A percentile compares a stretch with the other conserved stretches of the same genome.
phyloP scores from a whole-genome alignment of 768 basidiomycete species.

The Pulveroboletus sp. region DNA sequence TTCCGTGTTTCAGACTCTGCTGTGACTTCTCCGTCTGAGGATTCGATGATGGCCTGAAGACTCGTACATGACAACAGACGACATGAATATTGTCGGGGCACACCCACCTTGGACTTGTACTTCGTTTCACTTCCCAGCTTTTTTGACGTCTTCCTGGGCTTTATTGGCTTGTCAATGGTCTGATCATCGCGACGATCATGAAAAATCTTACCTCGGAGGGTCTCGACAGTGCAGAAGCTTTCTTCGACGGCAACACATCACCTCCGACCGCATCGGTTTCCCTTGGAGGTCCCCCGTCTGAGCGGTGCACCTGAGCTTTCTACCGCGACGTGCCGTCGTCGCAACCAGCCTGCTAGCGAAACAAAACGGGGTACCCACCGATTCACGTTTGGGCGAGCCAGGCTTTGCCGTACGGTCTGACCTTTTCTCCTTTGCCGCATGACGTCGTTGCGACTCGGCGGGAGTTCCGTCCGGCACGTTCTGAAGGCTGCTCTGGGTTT shows the following conservation, averaged over 20 bases:
- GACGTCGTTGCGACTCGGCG: not conserved
- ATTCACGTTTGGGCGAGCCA: slow-evolving; percentile 7
- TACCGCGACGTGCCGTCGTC: not conserved
- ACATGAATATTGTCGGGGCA: not conserved
- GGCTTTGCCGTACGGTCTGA: not conserved
- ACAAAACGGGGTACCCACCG: slow-evolving; percentile 6
- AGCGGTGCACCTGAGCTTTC: not conserved
- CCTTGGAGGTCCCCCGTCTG: not conserved
- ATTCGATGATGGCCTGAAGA: slow-evolving; percentile 24
- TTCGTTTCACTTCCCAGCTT: slow-evolving; percentile 18
- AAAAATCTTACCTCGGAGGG: slow-evolving; percentile 8
- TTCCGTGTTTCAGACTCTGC: slow-evolving; percentile 3
- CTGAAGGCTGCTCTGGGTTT: slow-evolving; percentile 8
- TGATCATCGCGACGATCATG: not conserved
- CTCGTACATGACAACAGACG: not conserved
- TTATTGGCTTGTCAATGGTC: slow-evolving; percentile 6
- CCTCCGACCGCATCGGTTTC: slow-evolving; percentile 1
- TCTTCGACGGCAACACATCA: slow-evolving; percentile 7
- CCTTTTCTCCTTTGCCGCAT: slow-evolving; percentile 9
- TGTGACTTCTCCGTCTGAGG: slow-evolving; percentile 25
- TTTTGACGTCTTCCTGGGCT: slow-evolving; percentile 8
- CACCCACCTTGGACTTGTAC: slow-evolving; percentile 26
- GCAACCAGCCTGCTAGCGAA: not conserved
- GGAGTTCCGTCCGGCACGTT: slow-evolving; percentile 1
- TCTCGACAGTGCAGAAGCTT: slow-evolving; percentile 7